Evolutionary conservation across 2,329 filamentous ascomycete genomes (phyloP), one percentile per base, ranked within the genome.

Genomic region (Colletotrichum sp.): DNA sequence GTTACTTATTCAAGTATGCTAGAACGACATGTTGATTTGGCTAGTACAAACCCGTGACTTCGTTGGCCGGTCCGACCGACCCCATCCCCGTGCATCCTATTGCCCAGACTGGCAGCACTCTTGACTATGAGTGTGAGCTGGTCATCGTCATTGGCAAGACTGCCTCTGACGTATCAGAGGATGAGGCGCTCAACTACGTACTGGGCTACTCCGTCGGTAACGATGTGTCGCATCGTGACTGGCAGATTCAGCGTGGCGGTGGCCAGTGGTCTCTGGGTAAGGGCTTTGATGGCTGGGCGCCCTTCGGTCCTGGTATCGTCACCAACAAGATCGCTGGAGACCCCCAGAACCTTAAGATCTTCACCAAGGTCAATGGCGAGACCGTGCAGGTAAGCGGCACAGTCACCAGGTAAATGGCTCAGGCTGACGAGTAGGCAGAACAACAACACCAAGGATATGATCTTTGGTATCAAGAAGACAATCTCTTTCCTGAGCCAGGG

Each of bases 81-180:
- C 87, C 92, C 2, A 93, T 95, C 68, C 93, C 93, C 3, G 87
- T 96, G 43, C 90, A 92, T 26, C 80, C 84, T 4, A 85, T 94
- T 75, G 94, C 93, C 1, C 94, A 95, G 83, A 88, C 93, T 76
- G 88, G 87, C 64, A 86, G 87, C n/a, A 92, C 92, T 0, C 85
- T 95, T 21, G 94, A 96, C 84, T 96, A 96, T 83, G 94, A 96
- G 85, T 95, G 93, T 82, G 94, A 96, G 85, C 88, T 96, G 8
- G 93, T 95, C 16, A 88, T 92, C 48, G 87, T 96, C 10, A 95
- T 96, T 77, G 93, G 93, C 28, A 93, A 92, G 83, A 86, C 90
- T 75, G 93, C 92, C 75, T 84, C 86, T 59, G 89, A 95, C 81
- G 92, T 96, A 15, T 83, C 91, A 2, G 93, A 94, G 84, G 86